A percentile compares a stretch with the other conserved stretches of the same genome.
Evolutionary conservation across 2,329 filamentous ascomycete genomes (phyloP).

Genomic region (Ceratocystis alfenasii): DNA sequence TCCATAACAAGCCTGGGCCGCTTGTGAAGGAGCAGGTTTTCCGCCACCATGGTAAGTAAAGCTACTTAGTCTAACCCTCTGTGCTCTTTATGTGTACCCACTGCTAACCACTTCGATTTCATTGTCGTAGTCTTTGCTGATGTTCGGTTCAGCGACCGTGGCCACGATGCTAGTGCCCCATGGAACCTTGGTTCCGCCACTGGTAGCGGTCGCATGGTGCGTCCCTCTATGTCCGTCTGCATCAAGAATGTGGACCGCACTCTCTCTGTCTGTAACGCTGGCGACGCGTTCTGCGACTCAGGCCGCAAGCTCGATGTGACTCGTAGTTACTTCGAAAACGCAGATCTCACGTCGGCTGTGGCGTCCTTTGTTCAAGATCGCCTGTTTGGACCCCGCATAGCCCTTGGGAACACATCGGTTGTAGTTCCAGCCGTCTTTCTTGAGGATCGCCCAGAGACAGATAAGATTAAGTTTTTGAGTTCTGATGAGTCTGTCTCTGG

Average conservation of each 20-base stretch:
- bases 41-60: slow-evolving; percentile 4
- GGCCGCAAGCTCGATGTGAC: slow-evolving; percentile 3
- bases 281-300: slow-evolving; percentile 12
- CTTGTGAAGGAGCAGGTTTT: neutral
- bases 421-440: neutral
- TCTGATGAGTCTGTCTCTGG: neutral
- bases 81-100: neutral
- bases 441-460: neutral
- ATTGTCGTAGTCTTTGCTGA: slow-evolving; percentile 10
- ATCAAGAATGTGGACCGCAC: slow-evolving; percentile 7
- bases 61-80: neutral
- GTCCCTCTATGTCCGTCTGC: slow-evolving; percentile 1
- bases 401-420: neutral
- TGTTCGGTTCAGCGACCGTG: slow-evolving; percentile 11
- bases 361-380: neutral
- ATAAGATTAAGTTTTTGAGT: neutral
- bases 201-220: slow-evolving; percentile 2
- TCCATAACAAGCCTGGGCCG: neutral
- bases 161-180: slow-evolving; percentile 8
- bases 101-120: neutral
- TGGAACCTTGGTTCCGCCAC: slow-evolving; percentile 2
- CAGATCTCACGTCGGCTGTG: neutral
- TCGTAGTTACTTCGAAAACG: neutral
- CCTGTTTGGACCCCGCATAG: slow-evolving; percentile 5
- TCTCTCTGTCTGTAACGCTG: neutral